Evolutionary conservation across 2,329 filamentous ascomycete genomes (phyloP), one percentile per base, ranked within the genome.

Genomic region (Ophiostoma montium): DNA sequence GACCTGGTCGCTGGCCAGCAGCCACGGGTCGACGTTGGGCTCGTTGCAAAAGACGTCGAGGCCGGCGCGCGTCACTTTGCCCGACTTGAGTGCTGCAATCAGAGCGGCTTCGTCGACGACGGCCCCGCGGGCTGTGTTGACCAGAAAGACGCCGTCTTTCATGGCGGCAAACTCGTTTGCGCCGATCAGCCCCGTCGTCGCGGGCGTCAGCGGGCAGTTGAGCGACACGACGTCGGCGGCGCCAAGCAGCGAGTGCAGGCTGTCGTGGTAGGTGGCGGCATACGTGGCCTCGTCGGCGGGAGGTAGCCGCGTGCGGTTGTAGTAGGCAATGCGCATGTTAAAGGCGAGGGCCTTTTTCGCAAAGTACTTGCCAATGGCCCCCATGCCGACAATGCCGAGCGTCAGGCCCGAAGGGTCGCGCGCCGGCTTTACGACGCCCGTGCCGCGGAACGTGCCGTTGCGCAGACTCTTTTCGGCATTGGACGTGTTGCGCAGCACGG

Each of bases 351-450:
- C 67, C 63, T 47, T 47, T 16, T 43, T 35, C 1, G 42, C 46
- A 13, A 41, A 23, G 6, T 43, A 47, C 15, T 38, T 23, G 3
- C 76, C 76, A 43, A 80, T 79, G 10, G 75, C 73, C 23, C 76
- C 76, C 72, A 78, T 76, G 12, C 76, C 76, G 2, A 80, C 61
- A 50, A 79, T 74, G 5, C 75, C 75, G 30, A 53, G 41, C 19
- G 72, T 67, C 61, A 85, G 83, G 19, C 79, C 80, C 58, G 82
- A 66, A 1, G 82, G 82, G 57, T 86, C 81, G 56, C 80, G 79
- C 19, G 15, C 35, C 18, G 21, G 47, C 5, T 16, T 32, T 42
- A 46, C 30, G 1, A 36, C 30, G 51, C 70, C 69, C 74, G 79
- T 42, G 39, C 21, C 21, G 15, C 39, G 39, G 15, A 30, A 86